Base-by-base conservation (phyloP, 2,329 filamentous ascomycete species). In the Penicillium sp. region DNA sequence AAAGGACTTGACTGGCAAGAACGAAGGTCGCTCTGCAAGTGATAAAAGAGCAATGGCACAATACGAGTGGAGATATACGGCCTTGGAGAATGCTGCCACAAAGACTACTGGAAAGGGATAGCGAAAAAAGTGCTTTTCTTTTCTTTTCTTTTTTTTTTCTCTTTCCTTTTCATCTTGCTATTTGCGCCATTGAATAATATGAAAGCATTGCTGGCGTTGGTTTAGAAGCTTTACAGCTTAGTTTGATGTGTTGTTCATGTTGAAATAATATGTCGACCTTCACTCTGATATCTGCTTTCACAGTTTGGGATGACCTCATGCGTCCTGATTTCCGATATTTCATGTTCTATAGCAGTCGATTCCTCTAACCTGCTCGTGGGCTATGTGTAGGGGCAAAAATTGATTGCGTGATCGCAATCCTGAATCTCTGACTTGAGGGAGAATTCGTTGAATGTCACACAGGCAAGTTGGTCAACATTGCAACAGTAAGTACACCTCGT, bases 41-140 rank as follows among this genome's bases (percentile, higher is more conserved):
- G 70, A 72, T 34, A 68, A 63, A 58, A 70, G 66, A 31, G 67
- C 72, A 44, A 49, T 74, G 55, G 65, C 67, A 35, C 71, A 73
- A 49, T 72, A 68, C 32, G 69, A 68, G 44, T 74, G 71, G 71
- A 62, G 69, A 49, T 74, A 69, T 48, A 71, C 70, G 32, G 57
- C 63, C 8, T 48, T 73, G 56, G 71, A 74, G 55, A 66, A 71
- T 42, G 43, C 66, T 11, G 71, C 70, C 18, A 70, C 63, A 13
- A 62, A 69, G 43, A 64, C 61, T 10, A 60, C 61, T 10, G 53
- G 49, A 54, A 49, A 62, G 53, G 50, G 32, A 29, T 29, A 35
- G n/a, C 20, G 11, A n/a, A 26, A 57, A 58, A 56, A 58, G 39
- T 57, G 43, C n/a, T 22, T 13, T 35, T 57, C 55, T 44, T 45